A percentile compares a stretch with the other conserved stretches of the same genome.
phyloP scores from a whole-genome alignment of 768 basidiomycete species.

The Boletus eberwhitei region DNA sequence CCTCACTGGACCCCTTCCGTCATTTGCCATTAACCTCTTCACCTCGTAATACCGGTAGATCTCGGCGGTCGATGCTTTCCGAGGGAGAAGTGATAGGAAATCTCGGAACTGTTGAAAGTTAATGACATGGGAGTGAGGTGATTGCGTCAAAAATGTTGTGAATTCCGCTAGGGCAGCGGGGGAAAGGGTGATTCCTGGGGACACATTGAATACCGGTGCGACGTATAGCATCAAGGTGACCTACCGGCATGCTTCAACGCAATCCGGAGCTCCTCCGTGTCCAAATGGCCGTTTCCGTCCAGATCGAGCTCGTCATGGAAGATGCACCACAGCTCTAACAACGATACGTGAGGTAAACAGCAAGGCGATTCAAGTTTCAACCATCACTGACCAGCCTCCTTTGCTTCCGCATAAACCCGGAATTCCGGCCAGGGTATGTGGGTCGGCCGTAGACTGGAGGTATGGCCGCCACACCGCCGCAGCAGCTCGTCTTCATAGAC shows the following conservation, averaged over 20 bases:
- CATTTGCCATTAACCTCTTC: constrained; percentile 63
- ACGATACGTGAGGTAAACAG: constrained; percentile 13
- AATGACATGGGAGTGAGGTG: constrained; percentile 64
- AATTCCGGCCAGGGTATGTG: constrained; percentile 71
- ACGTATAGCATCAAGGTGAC: constrained; percentile 21
- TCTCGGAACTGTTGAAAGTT: constrained; percentile 86
- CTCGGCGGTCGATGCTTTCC: constrained; percentile 75
- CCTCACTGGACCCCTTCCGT: constrained; percentile 73
- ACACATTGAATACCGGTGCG: constrained; percentile 14
- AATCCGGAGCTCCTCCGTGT: constrained; percentile 56
- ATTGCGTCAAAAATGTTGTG: constrained; percentile 72
- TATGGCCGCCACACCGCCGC: constrained; percentile 46
- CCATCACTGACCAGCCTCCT: constrained; percentile 68
- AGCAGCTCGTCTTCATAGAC: constrained; percentile 80
- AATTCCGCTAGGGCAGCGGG: constrained; percentile 75
- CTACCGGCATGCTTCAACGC: constrained; percentile 73
- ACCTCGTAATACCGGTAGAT: constrained; percentile 84
- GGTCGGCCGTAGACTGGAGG: constrained; percentile 38
- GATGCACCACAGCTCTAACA: constrained; percentile 81
- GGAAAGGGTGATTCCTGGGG: constrained; percentile 67
- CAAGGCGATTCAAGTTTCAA: constrained; percentile 10
- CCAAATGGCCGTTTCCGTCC: constrained; percentile 82
- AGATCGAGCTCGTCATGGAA: constrained; percentile 90
- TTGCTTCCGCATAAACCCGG: constrained; percentile 69
- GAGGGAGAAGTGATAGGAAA: constrained; percentile 83